These are phyloP conservation scores for Castanea crenata DNA, from an alignment of 306 rosid genomes.

Conservation along the genomic window DNA sequence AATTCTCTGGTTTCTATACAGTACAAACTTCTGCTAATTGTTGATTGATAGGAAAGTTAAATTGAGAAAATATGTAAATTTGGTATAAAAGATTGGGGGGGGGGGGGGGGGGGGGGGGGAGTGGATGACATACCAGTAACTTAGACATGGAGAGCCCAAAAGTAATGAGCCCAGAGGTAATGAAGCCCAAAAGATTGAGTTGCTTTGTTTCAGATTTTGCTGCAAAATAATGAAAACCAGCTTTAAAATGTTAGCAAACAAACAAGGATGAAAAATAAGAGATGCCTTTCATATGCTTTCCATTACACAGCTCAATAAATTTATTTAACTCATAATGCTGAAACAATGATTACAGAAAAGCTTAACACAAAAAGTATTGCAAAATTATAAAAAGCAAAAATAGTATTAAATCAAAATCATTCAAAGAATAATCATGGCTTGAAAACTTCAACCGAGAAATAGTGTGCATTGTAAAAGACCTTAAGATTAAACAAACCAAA, in stretches of 20 bases:
- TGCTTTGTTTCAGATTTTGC: constrained; percentile 51
- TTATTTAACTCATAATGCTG: background rate
- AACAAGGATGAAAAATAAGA: background rate
- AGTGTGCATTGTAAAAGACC: background rate
- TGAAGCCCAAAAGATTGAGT: constrained; percentile 5
- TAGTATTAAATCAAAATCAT: background rate
- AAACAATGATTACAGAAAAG: background rate
- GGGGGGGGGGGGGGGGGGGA: too few relatives aligned
- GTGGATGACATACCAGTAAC: too few relatives aligned
- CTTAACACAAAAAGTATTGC: background rate
- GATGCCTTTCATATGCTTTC: too few relatives aligned
- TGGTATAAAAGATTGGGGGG: too few relatives aligned
- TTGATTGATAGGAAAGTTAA: too few relatives aligned
- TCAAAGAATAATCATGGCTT: background rate
- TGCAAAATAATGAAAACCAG: constrained; percentile 22
- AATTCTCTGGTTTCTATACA: too few relatives aligned
- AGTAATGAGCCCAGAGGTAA: too few relatives aligned
- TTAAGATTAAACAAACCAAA: background rate
- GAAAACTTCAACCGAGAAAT: background rate
- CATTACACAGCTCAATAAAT: background rate
- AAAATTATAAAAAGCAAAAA: background rate
- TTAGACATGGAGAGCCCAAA: too few relatives aligned
- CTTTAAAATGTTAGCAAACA: background rate
- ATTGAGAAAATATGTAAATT: too few relatives aligned
- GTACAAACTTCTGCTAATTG: too few relatives aligned